These are phyloP conservation scores for Thamnidium elegans DNA, from an alignment of 192 early-diverging fungal species.

Conservation along the genomic window DNA sequence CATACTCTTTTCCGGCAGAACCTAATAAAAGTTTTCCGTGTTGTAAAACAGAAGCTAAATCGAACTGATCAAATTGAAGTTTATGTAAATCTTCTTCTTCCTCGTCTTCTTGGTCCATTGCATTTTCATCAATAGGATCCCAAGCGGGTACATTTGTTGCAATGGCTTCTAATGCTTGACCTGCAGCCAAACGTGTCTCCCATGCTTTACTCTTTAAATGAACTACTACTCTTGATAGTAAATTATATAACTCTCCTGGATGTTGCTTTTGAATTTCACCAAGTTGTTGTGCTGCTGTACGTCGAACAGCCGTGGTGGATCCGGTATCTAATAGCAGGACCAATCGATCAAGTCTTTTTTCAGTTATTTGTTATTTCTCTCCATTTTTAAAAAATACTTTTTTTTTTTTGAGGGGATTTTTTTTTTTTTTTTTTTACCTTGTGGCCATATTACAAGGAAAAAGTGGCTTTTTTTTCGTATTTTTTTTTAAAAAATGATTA, in stretches of 20 bases:
- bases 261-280: slow-evolving; percentile 94
- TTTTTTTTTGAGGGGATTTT: background rate
- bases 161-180: slow-evolving; percentile 87
- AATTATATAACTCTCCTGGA: slow-evolving; percentile 85
- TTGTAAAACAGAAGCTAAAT: slow-evolving; percentile 77
- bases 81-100: slow-evolving; percentile 44
- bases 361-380: background rate
- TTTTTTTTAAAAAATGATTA: background rate
- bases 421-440: slow-evolving; percentile 17
- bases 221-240: slow-evolving; percentile 79
- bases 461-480: slow-evolving; percentile 6
- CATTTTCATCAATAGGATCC: slow-evolving; percentile 52
- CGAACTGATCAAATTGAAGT: slow-evolving; percentile 76
- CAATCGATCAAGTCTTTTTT: slow-evolving; percentile 84
- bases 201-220: slow-evolving; percentile 87
- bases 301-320: slow-evolving; percentile 79
- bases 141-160: slow-evolving; percentile 86
- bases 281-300: slow-evolving; percentile 92
- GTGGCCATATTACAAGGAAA: slow-evolving; percentile 28
- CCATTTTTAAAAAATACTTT: background rate
- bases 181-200: slow-evolving; percentile 96
- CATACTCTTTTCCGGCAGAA: slow-evolving; percentile 91
- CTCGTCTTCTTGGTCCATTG: background rate
- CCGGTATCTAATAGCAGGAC: slow-evolving; percentile 93
- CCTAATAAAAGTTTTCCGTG: slow-evolving; percentile 78